A percentile compares a stretch with the other conserved stretches of the same genome.
phyloP scores from a whole-genome alignment of 2,329 filamentous ascomycete species.

The Paecilomyces formosus region DNA sequence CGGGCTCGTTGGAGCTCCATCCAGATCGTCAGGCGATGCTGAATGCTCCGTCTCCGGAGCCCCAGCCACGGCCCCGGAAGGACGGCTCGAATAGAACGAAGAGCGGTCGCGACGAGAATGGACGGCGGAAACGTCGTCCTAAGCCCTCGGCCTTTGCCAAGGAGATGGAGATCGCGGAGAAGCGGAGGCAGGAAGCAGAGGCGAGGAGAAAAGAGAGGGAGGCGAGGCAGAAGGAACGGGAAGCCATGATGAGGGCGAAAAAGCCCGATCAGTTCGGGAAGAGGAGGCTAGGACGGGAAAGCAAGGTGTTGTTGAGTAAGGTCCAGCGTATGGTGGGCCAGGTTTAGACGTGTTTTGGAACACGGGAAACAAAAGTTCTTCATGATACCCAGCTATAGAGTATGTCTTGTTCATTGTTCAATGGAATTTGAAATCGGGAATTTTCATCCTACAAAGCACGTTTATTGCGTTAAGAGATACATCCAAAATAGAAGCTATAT shows the following conservation, averaged over 20 bases:
- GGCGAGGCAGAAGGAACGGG: conserved; percentile 65
- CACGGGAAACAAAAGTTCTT: background rate
- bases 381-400: background rate
- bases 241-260: conserved; percentile 55
- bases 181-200: conserved; percentile 51
- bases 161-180: conserved; percentile 61
- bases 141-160: conserved; percentile 53
- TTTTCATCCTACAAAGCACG: background rate
- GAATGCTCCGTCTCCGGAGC: conserved; percentile 32
- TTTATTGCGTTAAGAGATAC: background rate
- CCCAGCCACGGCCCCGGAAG: conserved; percentile 6
- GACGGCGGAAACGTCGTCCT: conserved; percentile 26
- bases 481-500: background rate
- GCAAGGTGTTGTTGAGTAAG: conserved; percentile 67
- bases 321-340: conserved; percentile 63
- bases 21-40: conserved; percentile 55
- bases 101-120: conserved; percentile 15
- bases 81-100: conserved; percentile 5
- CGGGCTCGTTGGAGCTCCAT: conserved; percentile 47
- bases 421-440: background rate
- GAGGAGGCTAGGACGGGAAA: conserved; percentile 75
- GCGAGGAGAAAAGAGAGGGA: conserved; percentile 58
- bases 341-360: conserved; percentile 8
- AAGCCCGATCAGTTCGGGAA: conserved; percentile 60
- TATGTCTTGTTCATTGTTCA: background rate